Base-by-base conservation (phyloP, 2,329 filamentous ascomycete genomes). In the Clarireedia hainanense region DNA sequence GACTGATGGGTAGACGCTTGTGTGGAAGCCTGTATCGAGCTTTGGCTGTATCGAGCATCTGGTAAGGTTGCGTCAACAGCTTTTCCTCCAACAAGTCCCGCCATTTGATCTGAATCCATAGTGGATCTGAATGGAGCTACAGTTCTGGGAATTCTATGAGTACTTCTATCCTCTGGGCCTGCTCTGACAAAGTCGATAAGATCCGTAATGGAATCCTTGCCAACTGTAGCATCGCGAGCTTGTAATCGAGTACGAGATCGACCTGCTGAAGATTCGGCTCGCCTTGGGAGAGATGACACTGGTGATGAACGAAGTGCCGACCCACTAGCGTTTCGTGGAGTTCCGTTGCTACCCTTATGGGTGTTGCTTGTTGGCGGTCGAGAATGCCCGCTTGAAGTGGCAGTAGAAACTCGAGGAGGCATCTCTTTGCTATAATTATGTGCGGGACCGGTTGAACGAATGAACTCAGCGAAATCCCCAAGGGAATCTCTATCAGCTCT, bases 161-260 rank as follows among this genome's bases (percentile, higher is more conserved):
- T 80, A 26, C 78, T 77, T 45, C 76, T 77, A 36, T 75, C 73
- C 58, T 74, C 79, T 0, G 88, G 86, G 3, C 91, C 92, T 68
- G 89, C 85, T 47, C 91, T 85, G 61, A 99, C 95, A 70, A 99
- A 97, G 68, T 97, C 91, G 62, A 96, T 96, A 57, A 99, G 75
- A 58, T 96, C 94, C 12, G 89, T 88, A 56, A 85, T 95, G 61
- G 85, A 85, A 51, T 76, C 78, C 56, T 74, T 75, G 50, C 84
- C 78, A 15, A 83, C 78, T 43, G 79, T 76, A 39, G 89, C 82
- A 59, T 90, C 85, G 49, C 90, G 86, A 57, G 92, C 84, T 70
- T 87, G 80, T 48, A 87, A 77, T 57, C 80, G 81, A 49, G 74
- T 75, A 55, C 78, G 75, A 47, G 74, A 75, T 56, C 79, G 75